Percentiles rank a stretch among this genome's conserved stretches.
These are phyloP conservation scores for Penicillium sp. DNA, from an alignment of 2,329 filamentous ascomycete species.

Conservation along the genomic window DNA sequence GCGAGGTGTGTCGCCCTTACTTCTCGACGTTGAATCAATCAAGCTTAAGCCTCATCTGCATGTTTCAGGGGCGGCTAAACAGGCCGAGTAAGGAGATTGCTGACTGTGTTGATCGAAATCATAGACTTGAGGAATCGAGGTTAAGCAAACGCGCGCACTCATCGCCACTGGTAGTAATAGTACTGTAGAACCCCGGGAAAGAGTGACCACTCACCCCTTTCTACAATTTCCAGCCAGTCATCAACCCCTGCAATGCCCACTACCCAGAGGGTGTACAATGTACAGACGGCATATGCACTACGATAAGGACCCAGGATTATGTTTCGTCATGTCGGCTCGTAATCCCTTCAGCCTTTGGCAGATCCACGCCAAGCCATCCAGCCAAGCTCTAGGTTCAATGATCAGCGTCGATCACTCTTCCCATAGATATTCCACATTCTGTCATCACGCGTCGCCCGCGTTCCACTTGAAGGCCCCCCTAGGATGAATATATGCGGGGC, in stretches of 20 bases:
- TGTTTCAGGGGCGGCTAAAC: background rate
- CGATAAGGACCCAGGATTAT: background rate
- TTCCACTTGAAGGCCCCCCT: constrained; percentile 27
- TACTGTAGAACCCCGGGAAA: constrained; percentile 5
- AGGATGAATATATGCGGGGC: constrained; percentile 27
- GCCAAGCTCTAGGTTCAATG: constrained; percentile 26
- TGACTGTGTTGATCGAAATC: background rate
- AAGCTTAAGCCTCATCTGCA: constrained; percentile 4
- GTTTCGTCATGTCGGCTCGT: background rate
- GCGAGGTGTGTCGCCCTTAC: background rate
- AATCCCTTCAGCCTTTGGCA: background rate
- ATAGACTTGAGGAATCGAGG: background rate
- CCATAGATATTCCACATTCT: constrained; percentile 29
- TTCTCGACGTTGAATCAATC: background rate
- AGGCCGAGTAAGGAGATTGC: background rate
- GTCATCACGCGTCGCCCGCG: constrained; percentile 28
- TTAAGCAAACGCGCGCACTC: background rate
- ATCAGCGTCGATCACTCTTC: constrained; percentile 26
- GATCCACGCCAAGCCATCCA: constrained; percentile 18
- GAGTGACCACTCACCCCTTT: background rate
- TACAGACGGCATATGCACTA: background rate
- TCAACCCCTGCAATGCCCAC: background rate
- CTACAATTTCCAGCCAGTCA: background rate
- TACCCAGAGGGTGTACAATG: too few relatives aligned
- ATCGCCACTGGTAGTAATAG: background rate